A percentile compares a stretch with the other conserved stretches of the same genome.
Evolutionary conservation across 495 filamentous ascomycete genomes (phyloP).

Genomic region (Aspergillus taichungensis): DNA sequence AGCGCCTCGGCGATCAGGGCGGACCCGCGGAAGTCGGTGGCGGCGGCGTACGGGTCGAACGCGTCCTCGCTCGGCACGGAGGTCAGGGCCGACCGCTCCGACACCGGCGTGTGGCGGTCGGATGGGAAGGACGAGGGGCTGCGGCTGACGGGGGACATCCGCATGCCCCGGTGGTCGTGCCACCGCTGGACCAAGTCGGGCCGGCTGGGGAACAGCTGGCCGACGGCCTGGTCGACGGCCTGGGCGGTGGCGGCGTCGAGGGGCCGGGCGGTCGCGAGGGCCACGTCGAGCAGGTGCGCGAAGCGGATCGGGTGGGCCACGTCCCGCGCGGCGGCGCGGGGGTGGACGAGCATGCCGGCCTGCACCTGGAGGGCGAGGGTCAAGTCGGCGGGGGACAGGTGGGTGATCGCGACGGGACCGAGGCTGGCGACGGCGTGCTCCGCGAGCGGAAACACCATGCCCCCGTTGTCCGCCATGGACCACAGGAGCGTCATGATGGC

Average conservation of each 20-base stretch:
- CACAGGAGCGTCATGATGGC: conserved; percentile 53
- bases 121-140: conserved; percentile 24
- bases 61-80: conserved; percentile 57
- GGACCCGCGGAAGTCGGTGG: conserved; percentile 86
- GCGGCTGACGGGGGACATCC: conserved; percentile 8
- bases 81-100: conserved; percentile 29
- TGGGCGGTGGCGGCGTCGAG: conserved; percentile 42
- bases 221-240: conserved; percentile 50
- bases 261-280: conserved; percentile 37
- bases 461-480: conserved; percentile 69
- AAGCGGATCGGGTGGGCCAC: conserved; percentile 50
- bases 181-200: conserved; percentile 51
- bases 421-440: conserved; percentile 53
- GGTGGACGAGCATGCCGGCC: conserved; percentile 48
- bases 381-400: conserved; percentile 48
- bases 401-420: conserved; percentile 48
- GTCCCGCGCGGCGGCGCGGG: conserved; percentile 36
- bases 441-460: conserved; percentile 51
- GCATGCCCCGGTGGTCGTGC: conserved; percentile 43
- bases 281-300: conserved; percentile 50
- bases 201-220: conserved; percentile 40
- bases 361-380: conserved; percentile 55
- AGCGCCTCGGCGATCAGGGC: conserved; percentile 80
- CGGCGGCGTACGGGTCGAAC: conserved; percentile 82
- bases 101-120: conserved; percentile 32